phyloP scores from a whole-genome alignment of 768 basidiomycete species.

The Omphalotus guepiniiformis region DNA sequence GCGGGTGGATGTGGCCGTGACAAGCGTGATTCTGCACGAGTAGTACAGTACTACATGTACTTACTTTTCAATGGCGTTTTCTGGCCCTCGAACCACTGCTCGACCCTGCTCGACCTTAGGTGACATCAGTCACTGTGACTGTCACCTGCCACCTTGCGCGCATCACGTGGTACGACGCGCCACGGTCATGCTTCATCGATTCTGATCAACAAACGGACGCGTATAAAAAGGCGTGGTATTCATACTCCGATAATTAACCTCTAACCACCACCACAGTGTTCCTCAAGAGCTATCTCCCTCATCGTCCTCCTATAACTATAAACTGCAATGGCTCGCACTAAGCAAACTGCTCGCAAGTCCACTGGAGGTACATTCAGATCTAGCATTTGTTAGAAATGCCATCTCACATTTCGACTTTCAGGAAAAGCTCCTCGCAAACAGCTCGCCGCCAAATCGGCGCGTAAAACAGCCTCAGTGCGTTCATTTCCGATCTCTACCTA shows the following conservation, averaged over 20 bases:
- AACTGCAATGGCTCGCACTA: slow-evolving; percentile 60
- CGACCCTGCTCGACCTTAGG: too few species aligned
- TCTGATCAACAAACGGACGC: neutral
- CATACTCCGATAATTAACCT: slow-evolving; percentile 17
- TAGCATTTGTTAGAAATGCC: neutral
- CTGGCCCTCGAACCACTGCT: too few species aligned
- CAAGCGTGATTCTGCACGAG: too few species aligned
- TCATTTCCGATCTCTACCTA: neutral
- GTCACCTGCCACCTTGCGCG: neutral
- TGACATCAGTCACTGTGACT: too few species aligned
- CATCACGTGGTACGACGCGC: slow-evolving; percentile 4
- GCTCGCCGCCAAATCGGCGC: slow-evolving; percentile 55
- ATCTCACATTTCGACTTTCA: slow-evolving; percentile 13
- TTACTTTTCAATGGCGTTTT: too few species aligned
- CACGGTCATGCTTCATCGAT: too few species aligned
- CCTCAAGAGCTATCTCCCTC: slow-evolving; percentile 2
- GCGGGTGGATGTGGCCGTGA: too few species aligned
- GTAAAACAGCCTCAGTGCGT: slow-evolving; percentile 50
- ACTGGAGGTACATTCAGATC: slow-evolving; percentile 51
- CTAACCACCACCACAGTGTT: slow-evolving; percentile 23
- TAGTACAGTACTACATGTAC: too few species aligned
- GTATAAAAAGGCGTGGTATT: slow-evolving; percentile 15
- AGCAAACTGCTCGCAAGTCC: slow-evolving; percentile 75
- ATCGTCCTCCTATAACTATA: slow-evolving; percentile 10
- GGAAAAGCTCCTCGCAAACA: slow-evolving; percentile 61